These are phyloP conservation scores for Curvularia eragrostidis DNA, from an alignment of 2,329 filamentous ascomycete genomes.

Conservation along the genomic window DNA sequence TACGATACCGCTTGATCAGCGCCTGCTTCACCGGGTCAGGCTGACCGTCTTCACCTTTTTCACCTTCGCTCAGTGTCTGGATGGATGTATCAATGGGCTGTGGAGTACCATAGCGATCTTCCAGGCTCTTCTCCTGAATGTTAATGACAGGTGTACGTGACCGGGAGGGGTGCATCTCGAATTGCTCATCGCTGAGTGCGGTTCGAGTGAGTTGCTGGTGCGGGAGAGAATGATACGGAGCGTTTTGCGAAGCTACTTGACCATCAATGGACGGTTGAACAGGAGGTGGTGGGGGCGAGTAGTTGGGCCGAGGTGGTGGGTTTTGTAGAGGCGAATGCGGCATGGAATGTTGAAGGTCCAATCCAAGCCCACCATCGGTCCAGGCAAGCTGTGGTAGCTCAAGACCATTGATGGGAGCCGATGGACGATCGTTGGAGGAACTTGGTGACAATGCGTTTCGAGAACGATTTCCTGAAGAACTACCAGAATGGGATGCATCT, in stretches of 20 bases:
- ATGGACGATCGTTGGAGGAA: slow-evolving; percentile 40
- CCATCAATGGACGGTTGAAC: slow-evolving; percentile 24
- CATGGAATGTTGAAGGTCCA: slow-evolving; percentile 49
- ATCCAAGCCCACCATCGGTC: slow-evolving; percentile 52
- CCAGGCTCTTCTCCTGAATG: slow-evolving; percentile 25
- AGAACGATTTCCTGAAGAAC: slow-evolving; percentile 38
- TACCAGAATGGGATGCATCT: slow-evolving; percentile 43
- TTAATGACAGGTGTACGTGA: slow-evolving; percentile 31
- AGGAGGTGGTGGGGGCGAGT: slow-evolving; percentile 57
- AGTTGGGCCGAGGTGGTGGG: slow-evolving; percentile 52
- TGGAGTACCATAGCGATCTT: slow-evolving; percentile 28
- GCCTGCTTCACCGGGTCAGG: slow-evolving; percentile 33
- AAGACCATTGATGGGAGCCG: slow-evolving; percentile 29
- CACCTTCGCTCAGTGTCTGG: slow-evolving; percentile 15
- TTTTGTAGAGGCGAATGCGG: slow-evolving; percentile 43
- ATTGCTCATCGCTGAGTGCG: slow-evolving; percentile 23
- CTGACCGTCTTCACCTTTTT: slow-evolving; percentile 26
- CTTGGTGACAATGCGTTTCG: slow-evolving; percentile 46
- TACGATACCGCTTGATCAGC: slow-evolving; percentile 79
- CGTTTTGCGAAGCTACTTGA: slow-evolving; percentile 12
- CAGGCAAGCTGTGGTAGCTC: slow-evolving; percentile 49
- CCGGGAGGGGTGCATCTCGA: slow-evolving; percentile 35
- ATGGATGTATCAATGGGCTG: slow-evolving; percentile 23
- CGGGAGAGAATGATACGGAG: slow-evolving; percentile 22
- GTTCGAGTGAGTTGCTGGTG: slow-evolving; percentile 20